Evolutionary conservation across 2,329 filamentous ascomycete genomes (phyloP), one percentile per base, ranked within the genome.

Genomic region (Pyrenophora tritici-repentis): DNA sequence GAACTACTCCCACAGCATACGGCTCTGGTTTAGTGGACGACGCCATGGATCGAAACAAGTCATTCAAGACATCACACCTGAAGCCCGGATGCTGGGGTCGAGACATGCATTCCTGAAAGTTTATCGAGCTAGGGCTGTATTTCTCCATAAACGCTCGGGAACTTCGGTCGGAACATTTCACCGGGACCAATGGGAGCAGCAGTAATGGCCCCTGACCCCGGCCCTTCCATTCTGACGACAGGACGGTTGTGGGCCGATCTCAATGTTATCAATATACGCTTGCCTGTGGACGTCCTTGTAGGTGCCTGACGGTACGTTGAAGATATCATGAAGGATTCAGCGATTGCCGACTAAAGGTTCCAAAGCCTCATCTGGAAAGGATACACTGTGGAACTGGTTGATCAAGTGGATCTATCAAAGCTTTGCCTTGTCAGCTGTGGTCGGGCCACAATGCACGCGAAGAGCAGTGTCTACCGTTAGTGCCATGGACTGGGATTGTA

Each of bases 1-100:
- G 39, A 42, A 51, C 41, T 24, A 37, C 22, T 47, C 41, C 51
- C 40, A 40, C 44, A 46, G 46, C 50, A 47, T 52, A 50, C 53
- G 50, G 49, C 45, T 50, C 56, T 44, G 45, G 32, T 45, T 35
- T 52, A 47, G 47, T 36, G 50, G 42, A 39, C 39, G 37, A 32
- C 41, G 37, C 34, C 41, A 44, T 50, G 47, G 35, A 44, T 35
- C 20, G 43, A 50, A 34, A 52, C 44, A 39, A 47, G 43, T 34
- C 51, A 48, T 50, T 45, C 14, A 24, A 24, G 34, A 14, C 16
- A 16, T 35, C 14, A 33, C 33, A 43, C 24, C 18, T 32, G 42
- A 47, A 24, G 26, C 36, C 36, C 24, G 35, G 24, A 35, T 33
- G 38, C 40, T 40, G 37, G 40, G 40, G 37, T 37, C 42, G 34